A percentile compares a stretch with the other conserved stretches of the same genome.
Conservation (phyloP, 2,329 filamentous ascomycete species). For the Stagonosporopsis tanaceti region DNA sequence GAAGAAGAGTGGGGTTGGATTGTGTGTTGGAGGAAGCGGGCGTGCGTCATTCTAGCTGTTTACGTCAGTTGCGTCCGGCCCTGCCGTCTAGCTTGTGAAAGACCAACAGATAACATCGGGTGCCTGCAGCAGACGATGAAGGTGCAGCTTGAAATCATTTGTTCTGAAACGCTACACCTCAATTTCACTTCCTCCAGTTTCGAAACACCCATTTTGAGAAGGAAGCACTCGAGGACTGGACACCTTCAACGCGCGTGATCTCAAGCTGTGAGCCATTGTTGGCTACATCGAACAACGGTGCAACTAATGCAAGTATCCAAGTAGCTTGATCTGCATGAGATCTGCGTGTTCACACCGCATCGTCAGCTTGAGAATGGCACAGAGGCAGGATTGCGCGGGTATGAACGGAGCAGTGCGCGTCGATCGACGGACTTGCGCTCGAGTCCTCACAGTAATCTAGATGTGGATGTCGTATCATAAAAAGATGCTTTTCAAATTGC, state of each 20-base stretch:
- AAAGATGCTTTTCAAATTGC: background rate
- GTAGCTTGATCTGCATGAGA: background rate
- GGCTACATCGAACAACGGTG: background rate
- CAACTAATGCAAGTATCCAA: background rate
- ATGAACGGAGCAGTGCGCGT: background rate
- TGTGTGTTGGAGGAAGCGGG: conserved; percentile 38
- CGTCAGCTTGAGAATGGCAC: background rate
- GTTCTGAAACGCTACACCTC: background rate
- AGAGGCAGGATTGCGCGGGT: background rate
- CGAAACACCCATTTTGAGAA: background rate
- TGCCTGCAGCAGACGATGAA: conserved; percentile 14
- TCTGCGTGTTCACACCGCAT: background rate
- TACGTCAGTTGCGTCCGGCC: conserved; percentile 33
- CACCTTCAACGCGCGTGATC: conserved; percentile 5
- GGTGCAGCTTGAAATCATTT: background rate
- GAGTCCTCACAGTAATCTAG: background rate
- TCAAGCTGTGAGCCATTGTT: background rate
- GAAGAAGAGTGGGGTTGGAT: conserved; percentile 28
- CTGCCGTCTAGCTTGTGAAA: background rate
- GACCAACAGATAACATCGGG: conserved; percentile 25
- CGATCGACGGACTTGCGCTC: background rate
- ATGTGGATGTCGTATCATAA: background rate
- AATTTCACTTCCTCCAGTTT: background rate
- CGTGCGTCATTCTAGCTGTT: conserved; percentile 44
- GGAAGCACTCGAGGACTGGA: background rate